Conservation (phyloP, 176 grass and related monocot species). For the Zizania latifolia region DNA sequence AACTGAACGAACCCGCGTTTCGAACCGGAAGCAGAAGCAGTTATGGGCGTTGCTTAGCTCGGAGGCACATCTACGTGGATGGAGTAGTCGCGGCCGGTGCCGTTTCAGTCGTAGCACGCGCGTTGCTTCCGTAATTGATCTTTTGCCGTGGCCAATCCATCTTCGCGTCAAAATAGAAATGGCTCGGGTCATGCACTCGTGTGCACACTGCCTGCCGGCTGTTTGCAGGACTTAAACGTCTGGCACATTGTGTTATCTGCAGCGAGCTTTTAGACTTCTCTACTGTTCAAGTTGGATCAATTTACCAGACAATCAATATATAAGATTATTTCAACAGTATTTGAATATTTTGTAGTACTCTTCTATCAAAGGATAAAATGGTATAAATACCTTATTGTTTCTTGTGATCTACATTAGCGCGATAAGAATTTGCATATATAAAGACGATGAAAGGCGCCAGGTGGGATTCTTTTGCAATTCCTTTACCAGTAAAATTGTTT, state of each 20-base stretch:
- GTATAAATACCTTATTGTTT: background rate
- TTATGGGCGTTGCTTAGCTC: background rate
- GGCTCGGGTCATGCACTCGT: background rate
- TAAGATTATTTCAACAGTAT: too few species aligned
- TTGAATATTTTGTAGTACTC: too few species aligned
- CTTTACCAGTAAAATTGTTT: background rate
- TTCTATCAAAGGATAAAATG: background rate
- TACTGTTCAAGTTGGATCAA: too few species aligned
- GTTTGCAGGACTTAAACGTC: too few species aligned
- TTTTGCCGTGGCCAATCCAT: too few species aligned
- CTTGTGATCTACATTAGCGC: background rate
- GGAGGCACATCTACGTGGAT: background rate
- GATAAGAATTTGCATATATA: background rate
- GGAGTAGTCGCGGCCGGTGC: background rate
- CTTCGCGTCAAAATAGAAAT: background rate
- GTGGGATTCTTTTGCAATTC: background rate
- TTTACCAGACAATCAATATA: too few species aligned
- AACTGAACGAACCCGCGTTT: constrained; percentile 5
- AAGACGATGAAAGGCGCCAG: background rate
- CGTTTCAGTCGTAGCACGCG: background rate
- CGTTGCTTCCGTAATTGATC: background rate
- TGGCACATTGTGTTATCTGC: too few species aligned
- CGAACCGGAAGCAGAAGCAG: background rate
- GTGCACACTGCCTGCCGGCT: background rate
- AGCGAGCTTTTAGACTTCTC: too few species aligned